Percentiles rank a stretch among this genome's conserved stretches.
Conservation (phyloP, 441 rosid genomes). For the Erodium chrysanthum region DNA sequence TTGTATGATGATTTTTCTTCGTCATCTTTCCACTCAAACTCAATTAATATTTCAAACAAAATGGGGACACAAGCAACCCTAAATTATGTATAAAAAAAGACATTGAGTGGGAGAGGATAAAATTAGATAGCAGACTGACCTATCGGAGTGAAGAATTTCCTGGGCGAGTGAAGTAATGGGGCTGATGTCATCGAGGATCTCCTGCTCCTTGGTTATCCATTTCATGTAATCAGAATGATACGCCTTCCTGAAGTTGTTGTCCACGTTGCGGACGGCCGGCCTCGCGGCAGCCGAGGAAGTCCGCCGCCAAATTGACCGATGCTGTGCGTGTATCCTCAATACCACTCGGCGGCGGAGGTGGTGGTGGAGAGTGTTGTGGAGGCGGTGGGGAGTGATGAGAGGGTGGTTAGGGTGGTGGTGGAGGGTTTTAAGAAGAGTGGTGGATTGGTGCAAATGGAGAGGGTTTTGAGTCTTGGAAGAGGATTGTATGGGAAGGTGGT, state of each 20-base stretch:
- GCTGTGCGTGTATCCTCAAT: slow-evolving; percentile 21
- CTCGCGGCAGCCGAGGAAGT: neutral
- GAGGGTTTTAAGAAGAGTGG: slow-evolving; percentile 34
- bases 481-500: slow-evolving; percentile 62
- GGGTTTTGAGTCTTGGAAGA: slow-evolving; percentile 39
- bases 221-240: slow-evolving; percentile 57
- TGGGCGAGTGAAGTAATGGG: slow-evolving; percentile 42
- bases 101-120: neutral
- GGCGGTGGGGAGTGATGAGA: slow-evolving; percentile 61
- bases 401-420: slow-evolving; percentile 38
- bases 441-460: slow-evolving; percentile 40
- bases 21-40: no score
- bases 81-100: neutral
- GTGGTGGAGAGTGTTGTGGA: slow-evolving; percentile 38
- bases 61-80: neutral
- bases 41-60: no score
- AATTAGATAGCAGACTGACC: slow-evolving; percentile 25
- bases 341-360: slow-evolving; percentile 25
- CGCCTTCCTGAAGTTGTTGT: slow-evolving; percentile 25
- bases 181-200: slow-evolving; percentile 52
- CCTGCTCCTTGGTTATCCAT: slow-evolving; percentile 62
- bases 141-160: slow-evolving; percentile 65
- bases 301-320: slow-evolving; percentile 24
- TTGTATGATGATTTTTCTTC: no score
- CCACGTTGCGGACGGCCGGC: no score